Percentiles rank a stretch among this genome's conserved stretches.
Conservation (phyloP, 148 eudicot species). For the Polygonum aviculare region DNA sequence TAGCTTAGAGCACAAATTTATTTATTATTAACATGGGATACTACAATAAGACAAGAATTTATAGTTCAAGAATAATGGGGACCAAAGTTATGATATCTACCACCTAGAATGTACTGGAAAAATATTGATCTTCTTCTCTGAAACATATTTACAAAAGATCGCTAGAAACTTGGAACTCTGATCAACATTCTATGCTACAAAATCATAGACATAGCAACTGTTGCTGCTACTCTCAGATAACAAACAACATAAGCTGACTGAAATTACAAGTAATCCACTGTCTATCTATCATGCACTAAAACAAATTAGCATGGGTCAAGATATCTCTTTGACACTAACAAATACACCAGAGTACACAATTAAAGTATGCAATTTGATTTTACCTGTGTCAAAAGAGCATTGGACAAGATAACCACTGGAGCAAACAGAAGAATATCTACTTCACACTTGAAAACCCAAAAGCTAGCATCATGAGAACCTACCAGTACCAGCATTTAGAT, state of each 20-base stretch:
- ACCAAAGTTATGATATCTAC: background rate
- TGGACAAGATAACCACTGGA: background rate
- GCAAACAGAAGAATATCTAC: background rate
- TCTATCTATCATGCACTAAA: no score
- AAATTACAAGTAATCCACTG: no score
- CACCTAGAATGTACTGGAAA: background rate
- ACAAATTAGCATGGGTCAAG: no score
- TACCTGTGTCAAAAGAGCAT: background rate
- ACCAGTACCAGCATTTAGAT: background rate
- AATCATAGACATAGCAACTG: no score
- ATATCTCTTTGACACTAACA: no score
- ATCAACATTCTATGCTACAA: no score
- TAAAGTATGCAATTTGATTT: background rate
- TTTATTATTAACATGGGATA: background rate
- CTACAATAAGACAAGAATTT: background rate
- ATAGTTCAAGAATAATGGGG: background rate
- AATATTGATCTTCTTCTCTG: background rate
- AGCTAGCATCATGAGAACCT: background rate
- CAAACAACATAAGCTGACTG: no score
- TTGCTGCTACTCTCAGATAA: no score
- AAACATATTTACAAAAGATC: background rate
- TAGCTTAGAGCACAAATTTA: background rate
- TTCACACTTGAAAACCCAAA: background rate
- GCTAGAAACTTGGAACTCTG: no score
- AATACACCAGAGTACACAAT: no score